Conservation (phyloP, 371 early-diverging fungal genomes). For the Mortierella sp. region DNA sequence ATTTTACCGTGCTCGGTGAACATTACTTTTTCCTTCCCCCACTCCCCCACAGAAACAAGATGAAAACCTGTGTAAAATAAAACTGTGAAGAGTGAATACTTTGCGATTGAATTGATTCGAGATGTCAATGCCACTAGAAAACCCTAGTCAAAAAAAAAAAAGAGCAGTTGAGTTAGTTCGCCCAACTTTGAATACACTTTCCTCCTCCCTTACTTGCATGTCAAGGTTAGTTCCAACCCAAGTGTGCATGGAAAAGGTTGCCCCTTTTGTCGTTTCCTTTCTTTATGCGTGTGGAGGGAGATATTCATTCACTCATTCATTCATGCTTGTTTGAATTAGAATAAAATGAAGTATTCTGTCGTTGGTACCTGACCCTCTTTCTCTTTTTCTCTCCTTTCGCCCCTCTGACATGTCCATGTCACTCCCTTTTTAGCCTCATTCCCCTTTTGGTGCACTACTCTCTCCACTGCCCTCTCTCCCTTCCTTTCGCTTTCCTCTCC, state of each 20-base stretch:
- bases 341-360: not conserved
- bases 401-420: not conserved
- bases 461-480: not conserved
- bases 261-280: not conserved
- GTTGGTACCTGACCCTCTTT: not conserved
- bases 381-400: not conserved
- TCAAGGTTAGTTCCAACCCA: not conserved
- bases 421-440: not conserved
- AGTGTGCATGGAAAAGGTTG: not conserved
- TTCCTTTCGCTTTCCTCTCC: not conserved
- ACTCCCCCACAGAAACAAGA: not conserved
- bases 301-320: not conserved
- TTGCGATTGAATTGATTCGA: not conserved
- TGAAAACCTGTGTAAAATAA: not conserved
- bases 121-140: slow-evolving; percentile 5
- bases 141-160: not conserved
- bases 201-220: not conserved
- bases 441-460: not conserved
- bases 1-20: not conserved
- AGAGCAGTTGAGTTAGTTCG: not conserved
- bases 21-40: not conserved
- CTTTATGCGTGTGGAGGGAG: not conserved
- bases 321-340: not conserved
- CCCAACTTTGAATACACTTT: not conserved
- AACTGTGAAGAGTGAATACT: not conserved